Base-by-base conservation (phyloP, 495 filamentous ascomycete species). In the Terfezia boudieri region DNA sequence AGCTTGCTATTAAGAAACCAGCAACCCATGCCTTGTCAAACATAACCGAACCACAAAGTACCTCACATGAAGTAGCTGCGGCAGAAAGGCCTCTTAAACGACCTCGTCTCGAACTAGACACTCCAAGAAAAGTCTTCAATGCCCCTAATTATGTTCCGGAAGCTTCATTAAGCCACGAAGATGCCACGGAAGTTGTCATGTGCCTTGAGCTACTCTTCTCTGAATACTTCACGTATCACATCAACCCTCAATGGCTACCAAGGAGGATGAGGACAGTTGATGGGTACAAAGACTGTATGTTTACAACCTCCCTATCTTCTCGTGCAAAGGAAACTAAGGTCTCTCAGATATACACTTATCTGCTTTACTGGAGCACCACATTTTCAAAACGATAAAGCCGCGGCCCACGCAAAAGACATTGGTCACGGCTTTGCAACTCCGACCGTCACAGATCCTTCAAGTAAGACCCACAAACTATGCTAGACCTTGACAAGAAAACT, bases 291-390 rank as follows among this genome's bases (percentile, higher is more conserved):
- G 59, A 65, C 50, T 70, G 67, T 69, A 43, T 48, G 62, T 55
- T 17, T n/a, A 22, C 32, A 32, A 32, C 6, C 26, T 16, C 35
- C 14, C 56, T 43, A 14, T 16, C 10, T 16, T n/a, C 20, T 14
- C 41, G 9, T 22, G 36, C 17, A 22, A 41, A 48, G 59, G 52
- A 63, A 48, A 32, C 23, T n/a, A 12, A 38, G 37, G 23, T 22
- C 6, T 53, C 23, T 49, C 52, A 70, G 68, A 62, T 48, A 59
- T 70, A 26, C 69, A 70, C 56, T 60, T 71, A 43, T 65, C 65
- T 14, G 61, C 63, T 16, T 55, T 71, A 10, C 55, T 70, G 26
- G 61, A 65, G 20, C 61, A 66, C 46, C 59, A 55, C 11, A 57
- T 60, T 41, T 60, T 70, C 23, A 51, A 57, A 12, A 61, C 51